A percentile compares a stretch with the other conserved stretches of the same genome.
These are phyloP conservation scores for Glutinoglossum americanum DNA, from an alignment of 495 filamentous ascomycete genomes.

Conservation along the genomic window DNA sequence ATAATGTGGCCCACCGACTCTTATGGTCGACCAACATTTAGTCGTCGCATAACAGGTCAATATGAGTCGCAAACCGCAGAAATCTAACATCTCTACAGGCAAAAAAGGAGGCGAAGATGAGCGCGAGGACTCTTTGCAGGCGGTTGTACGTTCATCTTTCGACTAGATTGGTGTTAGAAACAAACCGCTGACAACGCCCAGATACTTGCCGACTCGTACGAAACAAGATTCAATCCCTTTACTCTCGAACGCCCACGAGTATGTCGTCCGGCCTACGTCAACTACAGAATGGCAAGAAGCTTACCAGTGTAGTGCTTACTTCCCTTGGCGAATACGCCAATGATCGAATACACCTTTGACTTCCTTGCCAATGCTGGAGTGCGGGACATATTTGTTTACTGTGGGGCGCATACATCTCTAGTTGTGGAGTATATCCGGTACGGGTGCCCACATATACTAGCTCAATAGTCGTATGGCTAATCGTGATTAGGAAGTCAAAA, in stretches of 20 bases:
- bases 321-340: slow-evolving; percentile 75
- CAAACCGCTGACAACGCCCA: slow-evolving; percentile 11
- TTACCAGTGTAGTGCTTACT: slow-evolving; percentile 51
- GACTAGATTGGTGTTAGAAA: not conserved
- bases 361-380: slow-evolving; percentile 88
- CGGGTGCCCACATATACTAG: not conserved
- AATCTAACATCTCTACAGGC: not conserved
- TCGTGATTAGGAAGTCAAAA: slow-evolving; percentile 33
- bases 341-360: slow-evolving; percentile 95
- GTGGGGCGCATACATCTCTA: slow-evolving; percentile 70
- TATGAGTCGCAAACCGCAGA: slow-evolving; percentile 1
- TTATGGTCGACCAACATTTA: not conserved
- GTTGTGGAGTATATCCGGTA: slow-evolving; percentile 68
- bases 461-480: not conserved
- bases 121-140: slow-evolving; percentile 5
- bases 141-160: slow-evolving; percentile 3
- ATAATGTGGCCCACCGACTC: too few species aligned
- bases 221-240: slow-evolving; percentile 77
- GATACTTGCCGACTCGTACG: slow-evolving; percentile 82
- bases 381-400: slow-evolving; percentile 80
- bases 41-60: not conserved
- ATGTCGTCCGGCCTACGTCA: slow-evolving; percentile 13
- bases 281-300: slow-evolving; percentile 1
- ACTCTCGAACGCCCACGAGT: slow-evolving; percentile 76
- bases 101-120: slow-evolving; percentile 2